Evolutionary conservation across 371 early-diverging fungal species (phyloP).

Genomic region (Rhizomucor pusillus): DNA sequence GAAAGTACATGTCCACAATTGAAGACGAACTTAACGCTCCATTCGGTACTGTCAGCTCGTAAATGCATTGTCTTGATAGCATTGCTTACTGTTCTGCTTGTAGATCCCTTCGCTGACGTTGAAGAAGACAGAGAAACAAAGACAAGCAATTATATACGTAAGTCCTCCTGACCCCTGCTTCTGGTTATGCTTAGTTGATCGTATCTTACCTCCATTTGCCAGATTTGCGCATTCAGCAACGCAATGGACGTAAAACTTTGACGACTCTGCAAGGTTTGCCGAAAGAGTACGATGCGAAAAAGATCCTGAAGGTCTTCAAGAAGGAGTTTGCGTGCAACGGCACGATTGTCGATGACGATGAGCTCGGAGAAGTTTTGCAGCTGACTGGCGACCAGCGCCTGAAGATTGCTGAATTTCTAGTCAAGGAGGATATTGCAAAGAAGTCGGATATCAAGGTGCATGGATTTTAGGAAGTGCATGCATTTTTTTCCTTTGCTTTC

Average conservation of each 20-base stretch:
- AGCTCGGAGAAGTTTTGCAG: constrained; percentile 87
- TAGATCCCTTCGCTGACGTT: constrained; percentile 85
- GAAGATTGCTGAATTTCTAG: constrained; percentile 80
- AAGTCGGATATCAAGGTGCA: constrained; percentile 89
- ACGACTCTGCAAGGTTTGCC: constrained; percentile 70
- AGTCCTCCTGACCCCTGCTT: constrained; percentile 23
- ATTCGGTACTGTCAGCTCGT: constrained; percentile 9
- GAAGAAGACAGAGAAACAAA: constrained; percentile 59
- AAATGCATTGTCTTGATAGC: neutral
- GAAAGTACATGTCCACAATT: constrained; percentile 12
- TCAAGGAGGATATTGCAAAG: constrained; percentile 71
- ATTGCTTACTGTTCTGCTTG: neutral
- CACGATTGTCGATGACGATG: constrained; percentile 87
- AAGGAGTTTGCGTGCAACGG: constrained; percentile 97
- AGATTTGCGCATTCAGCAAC: constrained; percentile 96
- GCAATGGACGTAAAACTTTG: constrained; percentile 95
- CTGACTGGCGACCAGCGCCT: constrained; percentile 92
- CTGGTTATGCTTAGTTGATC: no score
- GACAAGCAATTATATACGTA: constrained; percentile 74
- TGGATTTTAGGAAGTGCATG: constrained; percentile 53
- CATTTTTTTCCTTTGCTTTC: neutral
- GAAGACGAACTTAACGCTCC: constrained; percentile 20
- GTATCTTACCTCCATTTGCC: neutral
- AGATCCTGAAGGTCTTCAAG: constrained; percentile 91
- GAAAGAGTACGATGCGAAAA: constrained; percentile 80